Base-by-base conservation (phyloP, 768 basidiomycete species). In the Suillus subluteus region DNA sequence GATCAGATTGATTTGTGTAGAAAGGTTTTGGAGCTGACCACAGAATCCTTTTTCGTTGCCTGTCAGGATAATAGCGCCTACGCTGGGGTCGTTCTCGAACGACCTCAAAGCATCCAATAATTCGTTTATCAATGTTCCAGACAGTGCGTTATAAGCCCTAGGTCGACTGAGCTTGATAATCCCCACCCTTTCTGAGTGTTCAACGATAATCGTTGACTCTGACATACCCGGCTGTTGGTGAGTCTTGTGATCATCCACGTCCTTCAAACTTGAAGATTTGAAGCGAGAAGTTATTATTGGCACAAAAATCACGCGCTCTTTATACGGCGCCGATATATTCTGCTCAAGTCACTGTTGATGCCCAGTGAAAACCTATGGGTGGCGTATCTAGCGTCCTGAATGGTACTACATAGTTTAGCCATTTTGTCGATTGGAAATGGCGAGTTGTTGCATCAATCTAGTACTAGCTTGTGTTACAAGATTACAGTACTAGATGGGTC, bases 21-120 rank as follows among this genome's bases (percentile, higher is more conserved):
- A 40, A 30, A 32, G 65, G 21, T 12, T 41, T 64, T 41, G 54
- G 54, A 13, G 43, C 71, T 48, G 58, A 72, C 69, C 68, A 40
- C 68, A 69, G 75, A 99, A 98, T 1, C 94, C 95, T 76, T 84
- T 91, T 67, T 91, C 90, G 43, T 88, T 92, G 1, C 97, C 97
- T 0, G 95, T 98, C 65, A 99, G 75, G n/a, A 99, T 94, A 70
- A 98, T 86, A 1, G 94, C 94, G 62, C 93, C 88, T 64, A 96
- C 81, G 2, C 81, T 75, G 30, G 86, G 83, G 75, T 97, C 93
- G 23, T 75, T 79, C 70, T 96, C 92, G 18, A 89, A 87, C 44
- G 84, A 82, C 41, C 76, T 81, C 41, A 97, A 78, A 7, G 94
- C 94, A 21, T 84, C 78, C 74, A 96, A 94, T 52, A 98, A 82